These are phyloP conservation scores for Bruguiera gymnorhiza DNA, from an alignment of 345 rosid genomes.

Conservation along the genomic window DNA sequence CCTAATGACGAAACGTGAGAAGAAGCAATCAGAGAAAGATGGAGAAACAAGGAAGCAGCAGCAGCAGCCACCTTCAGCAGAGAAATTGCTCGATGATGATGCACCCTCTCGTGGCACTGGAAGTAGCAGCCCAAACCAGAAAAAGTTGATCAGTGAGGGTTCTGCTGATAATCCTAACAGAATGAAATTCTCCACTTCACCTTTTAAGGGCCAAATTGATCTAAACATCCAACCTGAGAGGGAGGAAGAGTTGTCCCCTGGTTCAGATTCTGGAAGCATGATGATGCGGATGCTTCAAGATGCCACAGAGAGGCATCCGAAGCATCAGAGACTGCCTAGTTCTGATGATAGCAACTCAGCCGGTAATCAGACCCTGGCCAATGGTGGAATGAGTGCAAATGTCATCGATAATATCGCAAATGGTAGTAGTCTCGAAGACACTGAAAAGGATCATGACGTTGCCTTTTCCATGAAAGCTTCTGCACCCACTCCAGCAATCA, in stretches of 20 bases:
- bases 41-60: conserved; percentile 48
- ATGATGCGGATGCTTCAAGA: conserved; percentile 39
- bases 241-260: conserved; percentile 70
- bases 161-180: conserved; percentile 46
- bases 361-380: conserved; percentile 15
- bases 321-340: conserved; percentile 35
- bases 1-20: conserved; percentile 61
- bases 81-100: conserved; percentile 43
- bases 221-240: conserved; percentile 88
- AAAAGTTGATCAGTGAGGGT: conserved; percentile 37
- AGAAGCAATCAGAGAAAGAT: conserved; percentile 61
- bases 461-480: conserved; percentile 24
- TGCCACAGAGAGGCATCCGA: conserved; percentile 32
- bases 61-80: conserved; percentile 30
- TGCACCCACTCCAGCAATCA: conserved; percentile 33
- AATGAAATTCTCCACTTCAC: conserved; percentile 43
- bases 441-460: conserved; percentile 20
- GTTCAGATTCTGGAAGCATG: conserved; percentile 44
- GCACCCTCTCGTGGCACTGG: conserved; percentile 40
- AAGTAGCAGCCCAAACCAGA: conserved; percentile 43
- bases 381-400: conserved; percentile 22
- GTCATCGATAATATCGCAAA: conserved; percentile 2
- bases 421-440: conserved; percentile 26
- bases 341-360: conserved; percentile 27
- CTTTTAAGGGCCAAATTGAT: conserved; percentile 76